phyloP scores from a whole-genome alignment of 148 eudicot species.

The Heliosperma pusillum region DNA sequence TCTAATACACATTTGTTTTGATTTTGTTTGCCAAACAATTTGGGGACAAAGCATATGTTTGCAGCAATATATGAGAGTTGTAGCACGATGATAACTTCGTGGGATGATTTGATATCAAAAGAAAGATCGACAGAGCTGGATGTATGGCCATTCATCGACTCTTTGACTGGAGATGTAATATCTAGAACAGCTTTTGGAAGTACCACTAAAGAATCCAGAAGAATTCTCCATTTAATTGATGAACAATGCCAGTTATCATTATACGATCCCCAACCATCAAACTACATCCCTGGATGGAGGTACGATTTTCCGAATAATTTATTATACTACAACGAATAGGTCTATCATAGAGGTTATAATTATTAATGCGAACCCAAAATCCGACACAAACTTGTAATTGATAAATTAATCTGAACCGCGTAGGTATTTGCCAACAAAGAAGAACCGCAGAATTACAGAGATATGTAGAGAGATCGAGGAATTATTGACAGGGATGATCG shows the following conservation, averaged over 20 bases:
- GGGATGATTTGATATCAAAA: conserved; percentile 4
- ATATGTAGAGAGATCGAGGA: not conserved
- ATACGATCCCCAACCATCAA: not conserved
- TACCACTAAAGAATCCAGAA: not conserved
- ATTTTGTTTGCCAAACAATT: too few relatives aligned
- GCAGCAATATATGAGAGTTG: conserved; percentile 8
- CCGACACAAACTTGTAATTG: too few relatives aligned
- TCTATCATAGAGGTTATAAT: too few relatives aligned
- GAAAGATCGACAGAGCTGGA: conserved; percentile 5
- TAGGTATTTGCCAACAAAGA: conserved; percentile 19
- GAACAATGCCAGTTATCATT: conserved; percentile 2
- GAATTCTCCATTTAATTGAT: not conserved
- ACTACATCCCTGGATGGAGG: conserved; percentile 19
- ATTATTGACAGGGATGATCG: conserved; percentile 8
- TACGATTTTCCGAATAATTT: too few relatives aligned
- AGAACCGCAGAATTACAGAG: conserved; percentile 18
- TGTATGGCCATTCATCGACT: conserved; percentile 16
- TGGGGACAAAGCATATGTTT: conserved; percentile 10
- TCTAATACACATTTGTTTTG: too few relatives aligned
- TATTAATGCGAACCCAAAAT: too few relatives aligned
- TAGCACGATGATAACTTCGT: conserved; percentile 10
- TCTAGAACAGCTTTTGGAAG: conserved; percentile 24
- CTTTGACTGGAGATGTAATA: conserved; percentile 14
- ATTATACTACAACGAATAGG: too few relatives aligned
- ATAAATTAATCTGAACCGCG: too few relatives aligned